These are phyloP conservation scores for Aureobasidium zeae DNA, from an alignment of 2,329 filamentous ascomycete species.

Conservation along the genomic window DNA sequence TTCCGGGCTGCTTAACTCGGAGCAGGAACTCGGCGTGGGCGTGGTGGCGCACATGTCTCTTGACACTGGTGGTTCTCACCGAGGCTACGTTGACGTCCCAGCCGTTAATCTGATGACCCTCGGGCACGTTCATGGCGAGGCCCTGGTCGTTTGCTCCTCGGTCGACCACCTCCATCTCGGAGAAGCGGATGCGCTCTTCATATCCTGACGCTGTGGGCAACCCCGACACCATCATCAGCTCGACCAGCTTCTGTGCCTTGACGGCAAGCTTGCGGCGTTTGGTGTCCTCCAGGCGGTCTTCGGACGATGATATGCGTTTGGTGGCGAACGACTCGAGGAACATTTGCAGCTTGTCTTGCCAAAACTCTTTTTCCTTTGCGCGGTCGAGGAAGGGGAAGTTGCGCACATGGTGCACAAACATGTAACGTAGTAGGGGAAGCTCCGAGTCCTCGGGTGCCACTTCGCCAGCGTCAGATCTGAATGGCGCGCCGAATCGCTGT, in stretches of 20 bases:
- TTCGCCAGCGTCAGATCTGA: constrained; percentile 85
- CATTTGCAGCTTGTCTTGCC: constrained; percentile 97
- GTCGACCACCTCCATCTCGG: constrained; percentile 94
- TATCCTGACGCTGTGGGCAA: constrained; percentile 93
- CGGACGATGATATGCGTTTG: constrained; percentile 93
- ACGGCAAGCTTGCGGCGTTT: constrained; percentile 85
- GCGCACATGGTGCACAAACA: constrained; percentile 95
- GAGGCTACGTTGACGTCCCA: constrained; percentile 96
- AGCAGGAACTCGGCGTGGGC: constrained; percentile 94
- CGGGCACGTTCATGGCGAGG: constrained; percentile 74
- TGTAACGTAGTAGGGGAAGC: constrained; percentile 84
- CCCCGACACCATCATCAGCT: constrained; percentile 99
- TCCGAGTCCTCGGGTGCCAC: constrained; percentile 90
- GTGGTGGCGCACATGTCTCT: constrained; percentile 80
- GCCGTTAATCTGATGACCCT: constrained; percentile 85
- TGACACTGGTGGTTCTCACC: constrained; percentile 69
- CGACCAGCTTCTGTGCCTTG: constrained; percentile 91
- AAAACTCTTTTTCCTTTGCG: constrained; percentile 97
- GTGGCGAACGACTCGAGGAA: constrained; percentile 96
- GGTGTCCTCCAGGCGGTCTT: constrained; percentile 91
- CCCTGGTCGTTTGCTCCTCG: constrained; percentile 86
- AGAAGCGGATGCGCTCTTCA: constrained; percentile 92
- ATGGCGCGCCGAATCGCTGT: constrained; percentile 89
- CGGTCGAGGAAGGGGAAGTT: constrained; percentile 97
- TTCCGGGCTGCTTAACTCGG: constrained; percentile 68